Base-by-base conservation (phyloP, 352 stramenopile genomes). In the Phytophthora podocarpi region DNA sequence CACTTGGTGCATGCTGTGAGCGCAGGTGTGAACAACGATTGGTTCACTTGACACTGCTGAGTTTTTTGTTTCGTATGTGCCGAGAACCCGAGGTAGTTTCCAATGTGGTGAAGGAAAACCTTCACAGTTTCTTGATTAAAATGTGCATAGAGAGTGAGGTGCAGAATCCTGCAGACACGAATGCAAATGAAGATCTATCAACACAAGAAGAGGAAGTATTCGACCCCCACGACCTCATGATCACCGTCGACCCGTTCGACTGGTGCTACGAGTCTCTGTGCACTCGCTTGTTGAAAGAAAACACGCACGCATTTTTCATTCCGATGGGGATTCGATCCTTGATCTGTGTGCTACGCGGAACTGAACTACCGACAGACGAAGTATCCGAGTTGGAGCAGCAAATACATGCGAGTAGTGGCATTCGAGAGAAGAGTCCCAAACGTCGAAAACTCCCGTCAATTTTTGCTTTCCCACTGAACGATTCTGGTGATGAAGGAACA, bases 171-270 rank as follows among this genome's bases (percentile, higher is more conserved):
- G 34, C 18, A 13, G 7, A 24, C 18, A 21, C 13, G 16, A 20
- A 39, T 16, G 3, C 3, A 2, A 30, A 39, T 21, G 21, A 34
- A 13, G 16, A 13, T 10, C 24, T 36, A 23, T 0, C 41, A 20
- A 40, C 15, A 43, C 40, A 56, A 34, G 11, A 32, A 3, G 27
- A 45, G 11, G 18, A 48, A 37, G 16, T 23, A 41, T 54, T 70
- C 36, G 70, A 89, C 15, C 54, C 66, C 7, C 21, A 58, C 1
- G 82, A 91, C 31, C 27, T 82, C 5, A 47, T 85, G 34, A 41
- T 88, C 9, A 37, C 59, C 0, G 50, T 91, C 4, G 82, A 90
- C 34, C 69, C 80, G 4, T 89, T 90, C 20, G 73, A 91, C 53
- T 91, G 82, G 82, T 76, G 70, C 36, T 80, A 70, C 28, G 58